Conservation (phyloP, 495 filamentous ascomycete species). For the Trichoderma virens region DNA sequence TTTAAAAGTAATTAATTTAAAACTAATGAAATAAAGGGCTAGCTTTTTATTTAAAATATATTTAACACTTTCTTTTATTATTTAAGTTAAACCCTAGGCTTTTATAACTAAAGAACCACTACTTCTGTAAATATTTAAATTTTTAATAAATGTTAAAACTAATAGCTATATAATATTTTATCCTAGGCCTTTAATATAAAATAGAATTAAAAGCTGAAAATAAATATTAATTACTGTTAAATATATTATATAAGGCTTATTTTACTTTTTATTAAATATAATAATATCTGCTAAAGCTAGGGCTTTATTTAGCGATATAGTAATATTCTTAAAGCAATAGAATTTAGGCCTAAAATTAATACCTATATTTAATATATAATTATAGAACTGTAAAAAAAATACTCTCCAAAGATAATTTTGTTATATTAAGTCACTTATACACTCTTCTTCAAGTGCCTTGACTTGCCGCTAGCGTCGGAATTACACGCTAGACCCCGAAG, state of each 20-base stretch:
- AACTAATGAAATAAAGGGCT: constrained; percentile 16
- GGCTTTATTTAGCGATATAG: constrained; percentile 15
- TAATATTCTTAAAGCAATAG: constrained; percentile 27
- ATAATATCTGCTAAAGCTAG: constrained; percentile 18
- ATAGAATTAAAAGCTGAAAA: constrained; percentile 32
- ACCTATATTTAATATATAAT: constrained; percentile 13
- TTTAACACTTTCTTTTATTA: constrained; percentile 15
- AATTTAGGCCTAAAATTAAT: constrained; percentile 24
- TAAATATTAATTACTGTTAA: constrained; percentile 36
- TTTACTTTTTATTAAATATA: constrained; percentile 11
- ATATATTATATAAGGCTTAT: constrained; percentile 31
- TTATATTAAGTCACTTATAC: too few species aligned
- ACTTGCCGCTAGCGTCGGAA: too few species aligned
- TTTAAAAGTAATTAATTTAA: constrained; percentile 21
- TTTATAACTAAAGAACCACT: constrained; percentile 13
- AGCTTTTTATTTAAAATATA: constrained; percentile 18
- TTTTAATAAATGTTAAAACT: constrained; percentile 30
- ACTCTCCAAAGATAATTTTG: constrained; percentile 13
- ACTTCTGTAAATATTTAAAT: constrained; percentile 27
- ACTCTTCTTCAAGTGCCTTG: constrained; percentile 2
- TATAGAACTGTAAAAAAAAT: constrained; percentile 16
- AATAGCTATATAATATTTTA: constrained; percentile 22
- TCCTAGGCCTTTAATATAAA: constrained; percentile 22
- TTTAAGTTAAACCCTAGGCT: constrained; percentile 16
- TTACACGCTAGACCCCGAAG: too few species aligned